phyloP scores from a whole-genome alignment of 192 early-diverging fungal genomes.

The Podila verticillata region DNA sequence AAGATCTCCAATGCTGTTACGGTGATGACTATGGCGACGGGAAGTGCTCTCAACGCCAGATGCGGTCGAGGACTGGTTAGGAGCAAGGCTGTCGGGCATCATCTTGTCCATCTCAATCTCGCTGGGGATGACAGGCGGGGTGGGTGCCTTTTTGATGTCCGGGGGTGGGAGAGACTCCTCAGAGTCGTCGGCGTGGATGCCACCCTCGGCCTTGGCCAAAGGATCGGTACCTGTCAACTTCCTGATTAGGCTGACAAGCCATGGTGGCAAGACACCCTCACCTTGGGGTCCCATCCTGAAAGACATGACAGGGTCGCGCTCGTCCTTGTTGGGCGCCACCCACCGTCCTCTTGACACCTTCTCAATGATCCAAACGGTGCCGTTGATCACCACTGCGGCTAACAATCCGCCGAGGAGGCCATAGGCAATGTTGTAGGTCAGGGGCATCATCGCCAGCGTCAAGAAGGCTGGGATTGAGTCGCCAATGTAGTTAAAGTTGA shows the following conservation, averaged over 20 bases:
- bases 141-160: background rate
- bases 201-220: slow-evolving; percentile 32
- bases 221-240: slow-evolving; percentile 38
- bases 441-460: slow-evolving; percentile 79
- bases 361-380: slow-evolving; percentile 62
- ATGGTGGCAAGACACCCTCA: slow-evolving; percentile 45
- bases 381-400: slow-evolving; percentile 77
- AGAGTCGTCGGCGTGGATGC: slow-evolving; percentile 5
- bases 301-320: slow-evolving; percentile 43
- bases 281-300: slow-evolving; percentile 49
- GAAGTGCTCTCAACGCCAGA: slow-evolving; percentile 14
- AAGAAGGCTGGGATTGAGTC: slow-evolving; percentile 84
- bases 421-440: slow-evolving; percentile 85
- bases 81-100: slow-evolving; percentile 12
- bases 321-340: slow-evolving; percentile 49
- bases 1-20: slow-evolving; percentile 19
- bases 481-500: slow-evolving; percentile 85
- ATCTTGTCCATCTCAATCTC: slow-evolving; percentile 15
- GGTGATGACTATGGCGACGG: slow-evolving; percentile 26
- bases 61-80: slow-evolving; percentile 2
- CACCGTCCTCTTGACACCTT: slow-evolving; percentile 66
- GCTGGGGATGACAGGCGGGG: background rate
- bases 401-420: slow-evolving; percentile 80
- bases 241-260: slow-evolving; percentile 41
- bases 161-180: slow-evolving; percentile 24